These are phyloP conservation scores for Ramichloridium luteum DNA, from an alignment of 2,329 filamentous ascomycete genomes.

Conservation along the genomic window DNA sequence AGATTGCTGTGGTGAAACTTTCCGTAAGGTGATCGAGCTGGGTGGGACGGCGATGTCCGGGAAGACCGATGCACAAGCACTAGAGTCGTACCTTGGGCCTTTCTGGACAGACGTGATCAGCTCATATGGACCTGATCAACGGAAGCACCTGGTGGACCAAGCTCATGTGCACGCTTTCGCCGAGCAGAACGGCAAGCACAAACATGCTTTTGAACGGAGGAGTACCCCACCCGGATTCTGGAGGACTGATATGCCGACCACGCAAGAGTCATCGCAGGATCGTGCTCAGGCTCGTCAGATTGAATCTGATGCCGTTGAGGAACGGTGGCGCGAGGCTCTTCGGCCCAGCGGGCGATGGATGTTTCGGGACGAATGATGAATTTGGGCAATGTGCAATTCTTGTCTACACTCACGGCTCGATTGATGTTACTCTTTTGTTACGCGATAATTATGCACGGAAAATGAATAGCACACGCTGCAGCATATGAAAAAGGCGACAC, in stretches of 20 bases:
- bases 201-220: slow-evolving; percentile 58
- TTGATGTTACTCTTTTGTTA: too few species aligned
- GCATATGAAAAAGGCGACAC: too few species aligned
- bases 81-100: slow-evolving; percentile 19
- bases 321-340: slow-evolving; percentile 72
- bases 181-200: slow-evolving; percentile 64
- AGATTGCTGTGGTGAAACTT: slow-evolving; percentile 63
- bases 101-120: slow-evolving; percentile 16
- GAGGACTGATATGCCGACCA: slow-evolving; percentile 77
- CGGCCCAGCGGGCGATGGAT: slow-evolving; percentile 62
- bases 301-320: slow-evolving; percentile 53
- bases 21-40: slow-evolving; percentile 49
- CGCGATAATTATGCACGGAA: too few species aligned
- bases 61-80: slow-evolving; percentile 17
- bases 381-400: too few species aligned
- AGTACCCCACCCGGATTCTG: slow-evolving; percentile 78
- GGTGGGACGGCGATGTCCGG: slow-evolving; percentile 12
- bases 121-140: slow-evolving; percentile 35
- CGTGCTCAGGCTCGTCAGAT: slow-evolving; percentile 51
- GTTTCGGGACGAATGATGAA: slow-evolving; percentile 59
- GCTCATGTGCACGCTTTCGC: slow-evolving; percentile 63
- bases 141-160: slow-evolving; percentile 56
- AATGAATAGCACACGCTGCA: too few species aligned
- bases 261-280: slow-evolving; percentile 63
- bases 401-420: too few species aligned